These are phyloP conservation scores for Diaporthe amygdali DNA, from an alignment of 2,329 filamentous ascomycete species.

Conservation along the genomic window DNA sequence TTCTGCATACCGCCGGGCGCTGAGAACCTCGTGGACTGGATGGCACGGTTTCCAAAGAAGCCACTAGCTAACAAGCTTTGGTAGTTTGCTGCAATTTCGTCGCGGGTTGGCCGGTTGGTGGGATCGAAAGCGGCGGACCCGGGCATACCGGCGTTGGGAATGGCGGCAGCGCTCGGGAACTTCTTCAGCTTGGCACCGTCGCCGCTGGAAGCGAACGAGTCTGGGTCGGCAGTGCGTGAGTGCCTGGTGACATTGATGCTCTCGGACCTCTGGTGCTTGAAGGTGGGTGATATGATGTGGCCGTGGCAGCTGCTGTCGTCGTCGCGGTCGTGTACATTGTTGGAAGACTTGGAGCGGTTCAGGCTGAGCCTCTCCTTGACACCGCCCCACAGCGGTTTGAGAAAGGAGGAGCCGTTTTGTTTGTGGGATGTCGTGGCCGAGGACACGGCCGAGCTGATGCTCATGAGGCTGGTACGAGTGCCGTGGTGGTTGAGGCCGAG, in stretches of 20 bases:
- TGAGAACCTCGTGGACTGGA: constrained; percentile 59
- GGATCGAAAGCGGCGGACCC: constrained; percentile 19
- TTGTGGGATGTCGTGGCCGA: not conserved
- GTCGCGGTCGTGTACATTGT: constrained; percentile 28
- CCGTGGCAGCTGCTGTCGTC: not conserved
- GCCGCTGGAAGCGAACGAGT: not conserved
- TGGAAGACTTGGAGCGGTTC: constrained; percentile 29
- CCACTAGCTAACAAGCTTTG: constrained; percentile 60
- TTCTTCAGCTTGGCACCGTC: constrained; percentile 9
- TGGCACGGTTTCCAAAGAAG: constrained; percentile 64
- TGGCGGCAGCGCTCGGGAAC: constrained; percentile 4
- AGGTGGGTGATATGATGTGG: constrained; percentile 19
- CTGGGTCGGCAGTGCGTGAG: not conserved
- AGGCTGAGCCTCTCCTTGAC: constrained; percentile 36
- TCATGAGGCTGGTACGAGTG: constrained; percentile 18
- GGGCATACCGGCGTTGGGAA: not conserved
- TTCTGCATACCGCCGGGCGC: constrained; percentile 28
- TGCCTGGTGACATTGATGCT: constrained; percentile 14
- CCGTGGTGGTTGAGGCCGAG: not conserved
- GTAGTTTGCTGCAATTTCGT: constrained; percentile 63
- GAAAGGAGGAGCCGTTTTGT: constrained; percentile 27
- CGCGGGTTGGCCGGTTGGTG: constrained; percentile 41
- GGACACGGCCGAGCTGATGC: not conserved
- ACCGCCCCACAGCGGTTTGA: constrained; percentile 39
- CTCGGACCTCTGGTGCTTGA: constrained; percentile 26